Evolutionary conservation across 2,329 filamentous ascomycete genomes (phyloP).

Genomic region (Cladosporium sp.): DNA sequence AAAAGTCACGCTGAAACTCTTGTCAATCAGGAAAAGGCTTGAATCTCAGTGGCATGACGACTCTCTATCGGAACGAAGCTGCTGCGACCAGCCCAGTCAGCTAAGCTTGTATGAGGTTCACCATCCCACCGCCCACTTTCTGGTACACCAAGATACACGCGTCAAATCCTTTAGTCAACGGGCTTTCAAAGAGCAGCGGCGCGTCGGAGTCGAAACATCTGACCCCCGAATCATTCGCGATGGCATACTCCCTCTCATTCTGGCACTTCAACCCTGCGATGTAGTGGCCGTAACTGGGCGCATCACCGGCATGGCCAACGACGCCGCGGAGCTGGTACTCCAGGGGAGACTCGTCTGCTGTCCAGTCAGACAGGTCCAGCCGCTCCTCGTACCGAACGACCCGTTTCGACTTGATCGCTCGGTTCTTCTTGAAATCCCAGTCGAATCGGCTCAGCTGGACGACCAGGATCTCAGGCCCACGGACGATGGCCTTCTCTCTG

Average conservation of each 20-base stretch:
- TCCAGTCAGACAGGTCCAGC: background rate
- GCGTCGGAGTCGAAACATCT: too few species aligned
- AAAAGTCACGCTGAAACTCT: too few species aligned
- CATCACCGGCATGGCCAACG: conserved; percentile 12
- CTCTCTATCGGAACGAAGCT: too few species aligned
- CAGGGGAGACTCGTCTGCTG: background rate
- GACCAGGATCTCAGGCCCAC: conserved; percentile 13
- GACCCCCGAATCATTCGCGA: background rate
- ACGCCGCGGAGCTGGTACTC: conserved; percentile 7
- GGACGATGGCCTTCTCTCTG: conserved; percentile 1
- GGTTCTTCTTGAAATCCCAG: background rate
- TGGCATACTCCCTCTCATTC: conserved; percentile 18
- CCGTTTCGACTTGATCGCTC: too few species aligned
- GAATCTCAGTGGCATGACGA: too few species aligned
- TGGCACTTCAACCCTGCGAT: conserved; percentile 12
- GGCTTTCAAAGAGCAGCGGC: too few species aligned
- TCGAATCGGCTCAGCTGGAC: conserved; percentile 12
- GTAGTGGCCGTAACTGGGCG: conserved; percentile 13
- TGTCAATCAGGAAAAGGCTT: too few species aligned
- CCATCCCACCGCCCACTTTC: conserved; percentile 5
- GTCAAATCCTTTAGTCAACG: background rate
- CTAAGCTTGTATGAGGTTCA: background rate
- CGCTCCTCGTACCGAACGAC: background rate
- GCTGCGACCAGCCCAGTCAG: too few species aligned
- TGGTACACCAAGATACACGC: conserved; percentile 7